phyloP scores from a whole-genome alignment of 192 early-diverging fungal species.

The Coemansia javaensis region DNA sequence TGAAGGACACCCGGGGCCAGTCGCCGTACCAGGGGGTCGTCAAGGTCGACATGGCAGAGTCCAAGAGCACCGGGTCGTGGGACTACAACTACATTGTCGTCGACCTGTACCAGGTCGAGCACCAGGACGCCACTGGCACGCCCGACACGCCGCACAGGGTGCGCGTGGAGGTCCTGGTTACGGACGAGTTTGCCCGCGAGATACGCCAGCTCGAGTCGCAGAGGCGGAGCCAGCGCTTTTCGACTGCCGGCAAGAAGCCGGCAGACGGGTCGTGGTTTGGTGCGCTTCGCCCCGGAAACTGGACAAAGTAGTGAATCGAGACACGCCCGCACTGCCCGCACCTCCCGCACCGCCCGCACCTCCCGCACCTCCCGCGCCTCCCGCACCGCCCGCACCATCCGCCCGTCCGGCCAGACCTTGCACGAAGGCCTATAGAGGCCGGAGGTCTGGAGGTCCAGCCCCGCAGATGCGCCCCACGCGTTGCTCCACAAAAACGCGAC shows the following conservation, averaged over 20 bases:
- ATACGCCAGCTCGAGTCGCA: not conserved
- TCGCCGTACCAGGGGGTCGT: constrained; percentile 15
- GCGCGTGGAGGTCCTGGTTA: constrained; percentile 34
- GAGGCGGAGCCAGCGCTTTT: constrained; percentile 14
- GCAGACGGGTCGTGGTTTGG: constrained; percentile 41
- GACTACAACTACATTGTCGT: constrained; percentile 40
- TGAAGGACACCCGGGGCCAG: constrained; percentile 6
- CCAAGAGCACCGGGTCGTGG: constrained; percentile 12
- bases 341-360: not conserved
- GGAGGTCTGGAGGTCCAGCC: too few relatives aligned
- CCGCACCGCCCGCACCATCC: too few relatives aligned
- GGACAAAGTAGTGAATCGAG: constrained; percentile 16
- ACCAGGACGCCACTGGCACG: not conserved
- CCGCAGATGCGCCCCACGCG: too few relatives aligned
- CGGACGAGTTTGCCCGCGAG: constrained; percentile 28
- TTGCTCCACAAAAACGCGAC: too few relatives aligned
- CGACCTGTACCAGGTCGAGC: constrained; percentile 14
- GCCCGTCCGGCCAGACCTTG: too few relatives aligned
- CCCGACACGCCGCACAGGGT: too few relatives aligned
- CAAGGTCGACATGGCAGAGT: constrained; percentile 17
- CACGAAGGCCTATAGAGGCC: too few relatives aligned
- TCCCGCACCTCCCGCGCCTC: too few relatives aligned
- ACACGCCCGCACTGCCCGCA: not conserved
- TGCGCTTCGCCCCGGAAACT: constrained; percentile 24
- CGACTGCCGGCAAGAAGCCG: constrained; percentile 1